Evolutionary conservation across 2,329 filamentous ascomycete genomes (phyloP).

Genomic region (Alternaria burnsii): DNA sequence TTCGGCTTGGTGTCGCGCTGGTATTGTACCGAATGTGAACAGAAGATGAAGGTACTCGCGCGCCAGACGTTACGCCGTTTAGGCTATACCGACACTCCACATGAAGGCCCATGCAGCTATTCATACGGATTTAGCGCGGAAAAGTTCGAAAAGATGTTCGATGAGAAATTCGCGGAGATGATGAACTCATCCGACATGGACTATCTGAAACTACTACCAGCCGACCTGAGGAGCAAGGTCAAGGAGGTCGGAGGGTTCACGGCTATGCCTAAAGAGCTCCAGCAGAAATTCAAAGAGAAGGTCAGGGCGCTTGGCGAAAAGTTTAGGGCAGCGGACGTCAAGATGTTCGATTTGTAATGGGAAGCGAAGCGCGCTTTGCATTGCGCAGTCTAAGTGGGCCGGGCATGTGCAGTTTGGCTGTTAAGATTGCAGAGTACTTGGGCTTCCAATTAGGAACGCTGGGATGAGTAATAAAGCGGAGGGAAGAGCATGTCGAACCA

Average conservation of each 20-base stretch:
- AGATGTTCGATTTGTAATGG: background rate
- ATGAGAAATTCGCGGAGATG: background rate
- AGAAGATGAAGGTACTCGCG: slow-evolving; percentile 24
- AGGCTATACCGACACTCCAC: slow-evolving; percentile 8
- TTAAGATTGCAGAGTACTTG: background rate
- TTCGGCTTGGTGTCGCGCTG: slow-evolving; percentile 31
- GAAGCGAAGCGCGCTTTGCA: background rate
- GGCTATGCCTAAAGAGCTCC: background rate
- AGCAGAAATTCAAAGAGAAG: background rate
- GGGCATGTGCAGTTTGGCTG: background rate
- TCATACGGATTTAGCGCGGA: background rate
- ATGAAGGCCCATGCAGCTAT: background rate
- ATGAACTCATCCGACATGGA: background rate
- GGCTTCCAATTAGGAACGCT: background rate
- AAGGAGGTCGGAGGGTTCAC: background rate
- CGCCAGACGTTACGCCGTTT: slow-evolving; percentile 14
- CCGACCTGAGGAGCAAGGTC: background rate
- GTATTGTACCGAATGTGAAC: slow-evolving; percentile 37
- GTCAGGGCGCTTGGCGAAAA: background rate
- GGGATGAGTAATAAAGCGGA: background rate
- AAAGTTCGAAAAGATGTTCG: background rate
- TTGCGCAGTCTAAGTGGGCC: background rate
- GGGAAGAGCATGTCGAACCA: background rate
- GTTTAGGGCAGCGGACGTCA: background rate
- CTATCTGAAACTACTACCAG: background rate